Percentiles rank a stretch among this genome's conserved stretches.
Conservation (phyloP, 2,329 filamentous ascomycete genomes). For the Clathrospora elynae region DNA sequence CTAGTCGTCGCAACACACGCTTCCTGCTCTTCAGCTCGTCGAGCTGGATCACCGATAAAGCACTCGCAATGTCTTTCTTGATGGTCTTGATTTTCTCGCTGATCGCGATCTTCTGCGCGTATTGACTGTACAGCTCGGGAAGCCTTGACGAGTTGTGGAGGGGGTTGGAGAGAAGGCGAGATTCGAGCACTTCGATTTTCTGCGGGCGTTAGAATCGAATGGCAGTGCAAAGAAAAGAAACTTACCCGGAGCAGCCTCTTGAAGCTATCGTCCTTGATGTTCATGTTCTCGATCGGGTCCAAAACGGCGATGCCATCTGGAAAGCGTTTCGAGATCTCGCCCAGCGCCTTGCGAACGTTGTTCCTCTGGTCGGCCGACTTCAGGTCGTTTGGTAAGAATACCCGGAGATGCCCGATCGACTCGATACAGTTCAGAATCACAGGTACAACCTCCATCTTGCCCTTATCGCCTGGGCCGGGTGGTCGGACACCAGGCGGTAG, state of each 20-base stretch:
- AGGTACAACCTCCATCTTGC: constrained; percentile 80
- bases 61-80: constrained; percentile 84
- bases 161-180: constrained; percentile 83
- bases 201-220: constrained; percentile 47
- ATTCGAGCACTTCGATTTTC: constrained; percentile 97
- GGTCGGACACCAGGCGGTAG: constrained; percentile 67
- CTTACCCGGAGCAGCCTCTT: constrained; percentile 78
- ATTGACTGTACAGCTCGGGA: constrained; percentile 83
- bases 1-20: constrained; percentile 88
- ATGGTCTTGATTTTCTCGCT: constrained; percentile 80
- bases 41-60: constrained; percentile 86
- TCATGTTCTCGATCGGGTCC: constrained; percentile 96
- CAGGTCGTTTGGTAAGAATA: constrained; percentile 81
- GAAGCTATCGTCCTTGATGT: constrained; percentile 88
- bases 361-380: constrained; percentile 71
- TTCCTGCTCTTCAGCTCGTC: constrained; percentile 97
- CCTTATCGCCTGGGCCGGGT: constrained; percentile 65
- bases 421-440: constrained; percentile 86
- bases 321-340: constrained; percentile 84
- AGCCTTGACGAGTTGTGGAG: constrained; percentile 88
- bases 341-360: constrained; percentile 68
- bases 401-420: constrained; percentile 78
- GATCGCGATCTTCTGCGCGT: constrained; percentile 77
- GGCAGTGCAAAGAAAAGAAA: background rate
- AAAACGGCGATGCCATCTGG: constrained; percentile 87